phyloP scores from a whole-genome alignment of 108 stramenopile species.

The Nitzschia sp. region DNA sequence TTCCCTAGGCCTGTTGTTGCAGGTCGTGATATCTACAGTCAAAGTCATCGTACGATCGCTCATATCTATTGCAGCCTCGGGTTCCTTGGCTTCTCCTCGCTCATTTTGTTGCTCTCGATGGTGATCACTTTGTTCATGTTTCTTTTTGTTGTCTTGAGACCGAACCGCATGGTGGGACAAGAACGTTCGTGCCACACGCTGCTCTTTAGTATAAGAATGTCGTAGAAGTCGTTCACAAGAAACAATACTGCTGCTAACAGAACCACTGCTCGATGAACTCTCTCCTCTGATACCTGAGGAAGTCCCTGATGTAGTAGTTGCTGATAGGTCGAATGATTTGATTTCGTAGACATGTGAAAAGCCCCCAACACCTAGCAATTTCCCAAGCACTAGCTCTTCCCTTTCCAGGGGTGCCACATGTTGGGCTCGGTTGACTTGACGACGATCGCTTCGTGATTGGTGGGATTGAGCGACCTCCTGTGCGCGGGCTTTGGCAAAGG shows the following conservation, averaged over 20 bases:
- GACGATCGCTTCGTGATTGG: neutral
- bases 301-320: neutral
- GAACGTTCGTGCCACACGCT: neutral
- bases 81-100: neutral
- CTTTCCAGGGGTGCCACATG: slow-evolving; percentile 18
- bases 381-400: slow-evolving; percentile 34
- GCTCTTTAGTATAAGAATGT: neutral
- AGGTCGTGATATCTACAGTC: neutral
- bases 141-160: neutral
- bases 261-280: too few relatives aligned
- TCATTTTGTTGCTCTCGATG: neutral
- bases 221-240: neutral
- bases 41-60: neutral
- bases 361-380: slow-evolving; percentile 46
- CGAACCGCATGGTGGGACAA: neutral
- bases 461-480: neutral
- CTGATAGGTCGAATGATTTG: neutral
- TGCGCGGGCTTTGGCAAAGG: neutral
- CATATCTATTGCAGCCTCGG: neutral
- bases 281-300: neutral
- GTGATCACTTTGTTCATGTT: neutral
- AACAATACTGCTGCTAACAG: too few relatives aligned
- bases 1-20: neutral
- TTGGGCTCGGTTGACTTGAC: neutral
- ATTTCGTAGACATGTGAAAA: slow-evolving; percentile 56